Conservation (phyloP, 495 filamentous ascomycete species). For the Baudoinia panamericana region DNA sequence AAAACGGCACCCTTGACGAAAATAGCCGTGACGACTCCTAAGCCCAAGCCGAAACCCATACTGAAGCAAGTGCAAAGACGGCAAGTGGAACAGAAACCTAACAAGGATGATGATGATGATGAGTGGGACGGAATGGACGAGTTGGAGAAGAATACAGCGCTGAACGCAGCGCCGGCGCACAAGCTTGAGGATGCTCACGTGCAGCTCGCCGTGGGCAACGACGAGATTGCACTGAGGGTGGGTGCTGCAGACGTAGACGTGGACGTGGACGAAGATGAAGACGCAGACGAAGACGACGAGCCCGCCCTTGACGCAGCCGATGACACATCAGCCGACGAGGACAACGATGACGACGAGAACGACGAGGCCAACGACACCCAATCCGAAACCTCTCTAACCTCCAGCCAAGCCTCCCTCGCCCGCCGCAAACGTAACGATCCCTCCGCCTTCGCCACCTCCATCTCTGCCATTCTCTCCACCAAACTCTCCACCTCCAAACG, state of each 20-base stretch:
- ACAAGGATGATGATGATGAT: conserved; percentile 19
- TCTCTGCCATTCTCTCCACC: conserved; percentile 75
- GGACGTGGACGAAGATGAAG: conserved; percentile 29
- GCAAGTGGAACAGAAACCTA: too few species aligned
- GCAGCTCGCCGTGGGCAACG: too few species aligned
- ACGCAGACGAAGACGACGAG: conserved; percentile 13
- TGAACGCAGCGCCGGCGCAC: conserved; percentile 54
- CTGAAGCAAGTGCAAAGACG: conserved; percentile 14
- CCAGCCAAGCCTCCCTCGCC: conserved; percentile 3
- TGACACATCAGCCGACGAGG: conserved; percentile 23
- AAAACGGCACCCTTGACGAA: too few species aligned
- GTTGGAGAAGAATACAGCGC: conserved; percentile 23
- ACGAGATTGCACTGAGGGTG: too few species aligned
- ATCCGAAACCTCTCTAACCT: conserved; percentile 21
- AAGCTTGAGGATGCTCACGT: conserved; percentile 50
- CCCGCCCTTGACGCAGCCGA: conserved; percentile 15
- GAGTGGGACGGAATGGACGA: conserved; percentile 25
- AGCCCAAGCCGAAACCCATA: conserved; percentile 18
- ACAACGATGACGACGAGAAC: conserved; percentile 13
- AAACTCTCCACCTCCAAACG: conserved; percentile 72
- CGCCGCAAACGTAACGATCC: conserved; percentile 77
- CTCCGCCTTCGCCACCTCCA: conserved; percentile 74
- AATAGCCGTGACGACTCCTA: too few species aligned
- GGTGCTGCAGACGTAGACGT: conserved; percentile 23
- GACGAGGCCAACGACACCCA: conserved; percentile 10